Conservation (phyloP, 805 yeast species). For the Yarrowia deformans region DNA sequence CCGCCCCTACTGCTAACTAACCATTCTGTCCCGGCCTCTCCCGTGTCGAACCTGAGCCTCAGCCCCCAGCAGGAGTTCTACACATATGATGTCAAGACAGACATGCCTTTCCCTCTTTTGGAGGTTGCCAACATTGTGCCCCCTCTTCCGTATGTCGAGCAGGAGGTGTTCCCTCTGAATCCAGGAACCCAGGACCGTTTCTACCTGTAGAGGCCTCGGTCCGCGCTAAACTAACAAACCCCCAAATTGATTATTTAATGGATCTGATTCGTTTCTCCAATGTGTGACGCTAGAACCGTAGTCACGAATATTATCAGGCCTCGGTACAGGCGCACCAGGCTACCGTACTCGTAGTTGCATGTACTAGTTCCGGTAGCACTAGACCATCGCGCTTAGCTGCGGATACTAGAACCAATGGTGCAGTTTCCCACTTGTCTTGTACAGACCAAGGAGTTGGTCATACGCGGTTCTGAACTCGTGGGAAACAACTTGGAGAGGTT, state of each 20-base stretch:
- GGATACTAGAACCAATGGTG: background rate
- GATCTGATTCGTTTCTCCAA: background rate
- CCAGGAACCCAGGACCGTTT: conserved; percentile 2
- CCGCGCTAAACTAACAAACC: too few relatives aligned
- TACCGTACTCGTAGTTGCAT: too few relatives aligned
- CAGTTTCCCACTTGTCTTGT: too few relatives aligned
- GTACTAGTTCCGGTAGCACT: too few relatives aligned
- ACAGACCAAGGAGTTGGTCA: background rate
- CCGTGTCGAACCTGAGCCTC: conserved; percentile 6
- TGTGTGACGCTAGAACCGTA: background rate
- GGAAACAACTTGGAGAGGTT: too few relatives aligned
- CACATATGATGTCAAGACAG: conserved; percentile 24
- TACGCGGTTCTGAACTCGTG: background rate
- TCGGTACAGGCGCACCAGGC: background rate
- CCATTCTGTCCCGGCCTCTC: conserved; percentile 10
- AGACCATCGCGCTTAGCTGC: background rate
- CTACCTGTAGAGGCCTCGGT: background rate
- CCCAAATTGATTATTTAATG: background rate
- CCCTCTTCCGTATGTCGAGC: conserved; percentile 5
- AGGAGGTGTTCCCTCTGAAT: conserved; percentile 16
- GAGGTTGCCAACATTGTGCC: conserved; percentile 25
- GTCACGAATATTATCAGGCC: background rate
- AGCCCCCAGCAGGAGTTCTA: conserved; percentile 29
- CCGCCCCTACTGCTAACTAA: conserved; percentile 4
- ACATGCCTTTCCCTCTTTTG: background rate